Conservation (phyloP, 495 filamentous ascomycete species). For the Aspergillus diversus region DNA sequence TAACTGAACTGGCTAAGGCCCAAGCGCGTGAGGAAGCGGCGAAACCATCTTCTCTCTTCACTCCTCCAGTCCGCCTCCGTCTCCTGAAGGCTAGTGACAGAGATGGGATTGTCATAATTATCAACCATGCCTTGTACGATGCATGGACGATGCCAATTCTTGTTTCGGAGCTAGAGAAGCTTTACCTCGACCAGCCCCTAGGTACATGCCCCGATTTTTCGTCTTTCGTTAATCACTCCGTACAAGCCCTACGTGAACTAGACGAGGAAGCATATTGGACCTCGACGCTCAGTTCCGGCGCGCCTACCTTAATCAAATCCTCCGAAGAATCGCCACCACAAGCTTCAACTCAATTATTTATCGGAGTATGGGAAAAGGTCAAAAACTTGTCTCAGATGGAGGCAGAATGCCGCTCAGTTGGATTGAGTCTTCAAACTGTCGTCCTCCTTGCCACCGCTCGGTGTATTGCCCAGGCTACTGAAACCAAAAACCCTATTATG, state of each 20-base stretch:
- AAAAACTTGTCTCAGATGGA: slow-evolving; percentile 28
- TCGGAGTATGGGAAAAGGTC: slow-evolving; percentile 30
- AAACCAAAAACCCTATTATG: slow-evolving; percentile 28
- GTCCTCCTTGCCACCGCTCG: slow-evolving; percentile 37
- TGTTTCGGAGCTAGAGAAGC: slow-evolving; percentile 29
- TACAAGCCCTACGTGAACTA: slow-evolving; percentile 23
- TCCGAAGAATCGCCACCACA: background rate
- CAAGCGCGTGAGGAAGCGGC: slow-evolving; percentile 28
- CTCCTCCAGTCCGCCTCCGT: slow-evolving; percentile 31
- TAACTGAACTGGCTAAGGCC: slow-evolving; percentile 21
- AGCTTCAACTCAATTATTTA: slow-evolving; percentile 24
- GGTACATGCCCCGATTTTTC: slow-evolving; percentile 24
- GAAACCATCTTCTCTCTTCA: slow-evolving; percentile 32
- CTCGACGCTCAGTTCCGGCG: slow-evolving; percentile 16
- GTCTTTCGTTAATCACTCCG: slow-evolving; percentile 29
- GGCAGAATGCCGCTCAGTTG: slow-evolving; percentile 20
- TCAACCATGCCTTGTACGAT: slow-evolving; percentile 43
- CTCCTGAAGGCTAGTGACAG: slow-evolving; percentile 28
- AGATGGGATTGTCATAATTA: slow-evolving; percentile 32
- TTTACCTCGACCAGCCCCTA: slow-evolving; percentile 26
- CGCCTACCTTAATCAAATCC: slow-evolving; percentile 24
- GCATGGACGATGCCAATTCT: slow-evolving; percentile 39
- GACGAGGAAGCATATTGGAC: slow-evolving; percentile 31
- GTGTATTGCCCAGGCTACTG: slow-evolving; percentile 27
- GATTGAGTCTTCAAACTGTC: slow-evolving; percentile 31